phyloP scores from a whole-genome alignment of 1,139 yeast species.

The Citeromyces hawaiiensis region DNA sequence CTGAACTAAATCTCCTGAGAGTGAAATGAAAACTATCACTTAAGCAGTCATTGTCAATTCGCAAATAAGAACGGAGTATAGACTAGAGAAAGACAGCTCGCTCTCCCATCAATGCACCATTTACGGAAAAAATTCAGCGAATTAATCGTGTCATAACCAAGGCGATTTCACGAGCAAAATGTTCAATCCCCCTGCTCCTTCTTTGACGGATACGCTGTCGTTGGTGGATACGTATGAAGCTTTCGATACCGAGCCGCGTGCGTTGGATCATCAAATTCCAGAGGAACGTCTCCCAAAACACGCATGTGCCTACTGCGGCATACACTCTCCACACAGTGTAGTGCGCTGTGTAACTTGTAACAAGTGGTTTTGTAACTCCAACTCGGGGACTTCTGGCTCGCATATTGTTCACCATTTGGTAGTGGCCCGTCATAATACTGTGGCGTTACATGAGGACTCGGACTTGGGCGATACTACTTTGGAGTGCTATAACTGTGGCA shows the following conservation, averaged over 20 bases:
- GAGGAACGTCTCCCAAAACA: conserved; percentile 14
- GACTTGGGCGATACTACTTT: conserved; percentile 75
- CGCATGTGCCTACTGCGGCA: conserved; percentile 71
- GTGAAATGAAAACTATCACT: too few relatives aligned
- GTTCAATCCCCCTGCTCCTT: not conserved
- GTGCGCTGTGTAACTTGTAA: conserved; percentile 68
- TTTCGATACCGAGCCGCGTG: not conserved
- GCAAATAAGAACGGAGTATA: too few relatives aligned
- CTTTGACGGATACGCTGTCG: conserved; percentile 1
- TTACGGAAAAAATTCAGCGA: too few relatives aligned
- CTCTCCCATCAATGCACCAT: too few relatives aligned
- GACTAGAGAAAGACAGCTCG: too few relatives aligned
- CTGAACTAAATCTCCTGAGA: too few relatives aligned
- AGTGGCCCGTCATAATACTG: conserved; percentile 63
- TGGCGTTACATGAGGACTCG: conserved; percentile 65
- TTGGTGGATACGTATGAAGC: not conserved
- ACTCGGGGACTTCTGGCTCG: conserved; percentile 43
- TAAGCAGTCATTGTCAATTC: too few relatives aligned
- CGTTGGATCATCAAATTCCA: not conserved
- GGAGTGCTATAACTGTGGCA: conserved; percentile 89
- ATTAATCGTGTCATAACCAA: too few relatives aligned
- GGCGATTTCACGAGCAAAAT: not conserved
- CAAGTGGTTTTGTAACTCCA: conserved; percentile 90
- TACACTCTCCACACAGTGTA: conserved; percentile 50
- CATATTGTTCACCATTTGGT: conserved; percentile 85